phyloP scores from a whole-genome alignment of 2,329 filamentous ascomycete species.

The Ascochyta viciae-villosae region DNA sequence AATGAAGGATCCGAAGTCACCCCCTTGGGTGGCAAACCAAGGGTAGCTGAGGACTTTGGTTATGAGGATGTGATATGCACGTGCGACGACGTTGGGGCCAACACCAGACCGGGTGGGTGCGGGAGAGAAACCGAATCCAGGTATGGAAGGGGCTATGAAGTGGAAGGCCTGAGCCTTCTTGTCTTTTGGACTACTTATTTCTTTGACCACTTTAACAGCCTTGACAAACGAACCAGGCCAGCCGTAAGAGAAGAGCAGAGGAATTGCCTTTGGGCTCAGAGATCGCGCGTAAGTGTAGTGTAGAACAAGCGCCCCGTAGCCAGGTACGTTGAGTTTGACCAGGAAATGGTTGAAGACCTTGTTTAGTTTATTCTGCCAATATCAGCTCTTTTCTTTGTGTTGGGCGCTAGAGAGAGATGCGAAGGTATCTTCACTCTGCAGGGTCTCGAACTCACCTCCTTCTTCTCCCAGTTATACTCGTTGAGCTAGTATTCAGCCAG shows the following conservation, averaged over 20 bases:
- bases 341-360: not conserved
- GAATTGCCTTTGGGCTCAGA: constrained; percentile 61
- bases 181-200: constrained; percentile 44
- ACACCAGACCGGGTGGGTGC: constrained; percentile 60
- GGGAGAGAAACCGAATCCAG: constrained; percentile 62
- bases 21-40: constrained; percentile 65
- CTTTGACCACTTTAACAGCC: constrained; percentile 65
- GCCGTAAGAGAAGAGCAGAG: constrained; percentile 72
- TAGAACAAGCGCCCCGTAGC: not conserved
- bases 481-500: not conserved
- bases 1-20: constrained; percentile 74
- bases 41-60: constrained; percentile 65
- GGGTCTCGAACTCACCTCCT: not conserved
- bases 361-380: not conserved
- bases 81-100: constrained; percentile 65
- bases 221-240: constrained; percentile 76
- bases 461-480: not conserved
- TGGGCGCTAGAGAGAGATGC: too few species aligned
- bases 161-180: constrained; percentile 57
- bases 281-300: constrained; percentile 70
- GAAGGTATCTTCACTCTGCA: too few species aligned
- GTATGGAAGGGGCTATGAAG: constrained; percentile 60
- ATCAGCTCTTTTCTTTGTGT: not conserved
- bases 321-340: not conserved
- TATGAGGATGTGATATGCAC: constrained; percentile 73